phyloP scores from a whole-genome alignment of 2,329 filamentous ascomycete species.

The Ophiostoma quercus region DNA sequence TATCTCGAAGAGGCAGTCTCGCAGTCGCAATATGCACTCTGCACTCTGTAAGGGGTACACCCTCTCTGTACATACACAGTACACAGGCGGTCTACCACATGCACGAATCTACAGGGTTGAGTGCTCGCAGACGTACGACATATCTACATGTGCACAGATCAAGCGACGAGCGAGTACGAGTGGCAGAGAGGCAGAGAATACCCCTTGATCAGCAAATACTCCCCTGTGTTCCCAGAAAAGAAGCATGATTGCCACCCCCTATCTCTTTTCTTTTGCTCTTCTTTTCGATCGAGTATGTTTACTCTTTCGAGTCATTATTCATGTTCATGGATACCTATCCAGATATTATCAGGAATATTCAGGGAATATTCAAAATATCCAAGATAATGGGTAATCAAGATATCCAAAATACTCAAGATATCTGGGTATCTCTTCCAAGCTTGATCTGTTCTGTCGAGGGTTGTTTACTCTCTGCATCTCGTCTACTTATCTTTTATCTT shows the following conservation, averaged over 20 bases:
- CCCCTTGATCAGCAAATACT: not conserved
- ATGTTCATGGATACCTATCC: too few relatives aligned
- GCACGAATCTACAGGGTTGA: not conserved
- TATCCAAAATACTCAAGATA: not conserved
- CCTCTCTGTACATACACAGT: not conserved
- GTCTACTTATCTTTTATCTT: too few relatives aligned
- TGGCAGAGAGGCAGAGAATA: not conserved
- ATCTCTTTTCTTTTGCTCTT: not conserved
- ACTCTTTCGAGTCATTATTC: not conserved
- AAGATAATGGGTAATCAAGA: not conserved
- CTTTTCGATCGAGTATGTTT: not conserved
- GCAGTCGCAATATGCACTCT: too few relatives aligned
- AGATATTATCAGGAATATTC: too few relatives aligned
- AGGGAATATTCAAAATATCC: too few relatives aligned
- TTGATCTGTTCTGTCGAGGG: not conserved
- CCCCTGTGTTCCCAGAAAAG: constrained; percentile 1
- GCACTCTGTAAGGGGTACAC: not conserved
- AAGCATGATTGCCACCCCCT: constrained; percentile 2
- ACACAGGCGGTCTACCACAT: not conserved
- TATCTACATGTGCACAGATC: not conserved
- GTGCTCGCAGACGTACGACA: not conserved
- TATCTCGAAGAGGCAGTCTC: not conserved
- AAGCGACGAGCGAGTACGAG: not conserved
- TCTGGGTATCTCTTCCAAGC: not conserved
- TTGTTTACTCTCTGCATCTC: not conserved